Evolutionary conservation across 352 stramenopile species (phyloP).

Genomic region (Pythium brassicae): DNA sequence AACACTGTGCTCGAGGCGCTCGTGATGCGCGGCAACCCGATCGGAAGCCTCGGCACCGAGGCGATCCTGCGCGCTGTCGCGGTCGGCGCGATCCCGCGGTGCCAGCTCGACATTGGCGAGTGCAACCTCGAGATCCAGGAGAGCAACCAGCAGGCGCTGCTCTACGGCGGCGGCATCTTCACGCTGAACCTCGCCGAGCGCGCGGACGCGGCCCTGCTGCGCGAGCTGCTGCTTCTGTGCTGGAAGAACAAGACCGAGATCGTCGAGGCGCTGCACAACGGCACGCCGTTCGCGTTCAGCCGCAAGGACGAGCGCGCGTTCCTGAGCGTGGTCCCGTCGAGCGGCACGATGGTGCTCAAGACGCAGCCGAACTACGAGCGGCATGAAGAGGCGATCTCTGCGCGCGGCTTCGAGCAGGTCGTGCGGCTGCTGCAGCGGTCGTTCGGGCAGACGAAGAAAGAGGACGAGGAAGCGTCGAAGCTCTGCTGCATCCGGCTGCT

Average conservation of each 20-base stretch:
- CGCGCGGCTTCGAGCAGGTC: slow-evolving; percentile 31
- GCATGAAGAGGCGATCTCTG: slow-evolving; percentile 44
- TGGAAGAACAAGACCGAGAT: slow-evolving; percentile 59
- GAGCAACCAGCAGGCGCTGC: slow-evolving; percentile 30
- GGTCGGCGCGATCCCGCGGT: slow-evolving; percentile 38
- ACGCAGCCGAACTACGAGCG: slow-evolving; percentile 59
- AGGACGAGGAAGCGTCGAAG: slow-evolving; percentile 46
- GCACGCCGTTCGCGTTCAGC: slow-evolving; percentile 39
- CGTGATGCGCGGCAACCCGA: slow-evolving; percentile 61
- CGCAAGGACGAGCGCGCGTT: slow-evolving; percentile 56
- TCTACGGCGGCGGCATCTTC: slow-evolving; percentile 47
- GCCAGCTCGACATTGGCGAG: slow-evolving; percentile 56
- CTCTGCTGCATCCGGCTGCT: slow-evolving; percentile 60
- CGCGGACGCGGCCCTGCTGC: slow-evolving; percentile 45
- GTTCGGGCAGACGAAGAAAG: slow-evolving; percentile 37
- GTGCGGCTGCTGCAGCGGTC: slow-evolving; percentile 38
- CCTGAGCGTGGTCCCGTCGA: slow-evolving; percentile 28
- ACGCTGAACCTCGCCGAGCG: slow-evolving; percentile 49
- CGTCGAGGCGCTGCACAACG: slow-evolving; percentile 44
- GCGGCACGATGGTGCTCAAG: slow-evolving; percentile 47
- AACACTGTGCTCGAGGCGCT: slow-evolving; percentile 51
- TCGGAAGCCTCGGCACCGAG: slow-evolving; percentile 54
- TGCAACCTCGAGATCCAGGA: slow-evolving; percentile 68
- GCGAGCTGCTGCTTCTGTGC: slow-evolving; percentile 48
- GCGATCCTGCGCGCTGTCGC: slow-evolving; percentile 51